Evolutionary conservation across 2,329 filamentous ascomycete species (phyloP).

Genomic region (Neopestalotiopsis sp.): DNA sequence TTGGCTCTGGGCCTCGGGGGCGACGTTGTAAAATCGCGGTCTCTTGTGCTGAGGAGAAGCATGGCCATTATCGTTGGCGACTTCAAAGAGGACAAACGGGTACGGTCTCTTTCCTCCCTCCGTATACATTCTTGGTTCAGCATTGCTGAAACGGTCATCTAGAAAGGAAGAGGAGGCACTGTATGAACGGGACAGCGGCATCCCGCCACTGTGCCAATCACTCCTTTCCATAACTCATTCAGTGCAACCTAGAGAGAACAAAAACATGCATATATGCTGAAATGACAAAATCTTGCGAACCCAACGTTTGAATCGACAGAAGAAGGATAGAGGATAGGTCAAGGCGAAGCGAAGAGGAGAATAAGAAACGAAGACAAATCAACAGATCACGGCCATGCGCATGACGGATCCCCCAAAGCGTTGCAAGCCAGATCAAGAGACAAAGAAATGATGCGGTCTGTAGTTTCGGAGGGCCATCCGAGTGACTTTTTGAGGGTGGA

Average conservation of each 20-base stretch:
- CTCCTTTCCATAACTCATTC: constrained; percentile 42
- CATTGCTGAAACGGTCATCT: constrained; percentile 26
- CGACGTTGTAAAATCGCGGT: constrained; percentile 29
- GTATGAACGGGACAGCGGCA: constrained; percentile 39
- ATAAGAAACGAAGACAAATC: neutral
- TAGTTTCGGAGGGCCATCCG: constrained; percentile 4
- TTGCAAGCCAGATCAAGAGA: neutral
- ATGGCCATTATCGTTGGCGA: constrained; percentile 40
- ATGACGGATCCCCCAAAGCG: neutral
- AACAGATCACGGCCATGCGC: neutral
- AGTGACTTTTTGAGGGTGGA: constrained; percentile 3
- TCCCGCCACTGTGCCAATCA: constrained; percentile 35
- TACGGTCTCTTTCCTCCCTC: constrained; percentile 46
- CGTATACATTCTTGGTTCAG: constrained; percentile 32
- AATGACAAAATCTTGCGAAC: neutral
- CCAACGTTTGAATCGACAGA: constrained; percentile 12
- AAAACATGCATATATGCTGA: constrained; percentile 21
- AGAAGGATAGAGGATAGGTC: neutral
- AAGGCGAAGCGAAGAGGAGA: neutral
- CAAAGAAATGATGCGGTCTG: constrained; percentile 12
- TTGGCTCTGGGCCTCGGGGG: constrained; percentile 20
- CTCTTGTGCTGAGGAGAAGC: constrained; percentile 43
- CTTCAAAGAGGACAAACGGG: constrained; percentile 36
- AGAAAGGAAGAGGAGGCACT: constrained; percentile 38
- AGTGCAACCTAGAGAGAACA: too few relatives aligned